These are phyloP conservation scores for Trichoderma orchidacearum DNA, from an alignment of 495 filamentous ascomycete genomes.

Conservation along the genomic window DNA sequence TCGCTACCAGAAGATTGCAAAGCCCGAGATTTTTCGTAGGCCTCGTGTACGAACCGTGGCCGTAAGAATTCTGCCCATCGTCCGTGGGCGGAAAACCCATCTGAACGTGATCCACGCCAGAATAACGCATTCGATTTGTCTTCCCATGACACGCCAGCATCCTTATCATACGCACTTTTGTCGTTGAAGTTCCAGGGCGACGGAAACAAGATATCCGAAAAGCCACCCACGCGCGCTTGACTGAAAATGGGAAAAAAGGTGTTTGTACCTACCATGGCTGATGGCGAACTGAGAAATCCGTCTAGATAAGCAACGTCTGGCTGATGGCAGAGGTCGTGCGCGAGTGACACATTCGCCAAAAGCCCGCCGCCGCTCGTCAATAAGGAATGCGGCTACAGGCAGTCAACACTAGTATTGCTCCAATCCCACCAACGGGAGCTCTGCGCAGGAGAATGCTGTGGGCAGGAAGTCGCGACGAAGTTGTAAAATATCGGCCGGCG, in stretches of 20 bases:
- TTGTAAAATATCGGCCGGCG: not conserved
- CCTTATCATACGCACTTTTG: slow-evolving; percentile 64
- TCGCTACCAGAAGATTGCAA: slow-evolving; percentile 6
- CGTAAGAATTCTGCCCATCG: slow-evolving; percentile 88
- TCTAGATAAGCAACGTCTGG: slow-evolving; percentile 62
- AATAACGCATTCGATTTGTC: slow-evolving; percentile 62
- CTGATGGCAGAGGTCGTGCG: slow-evolving; percentile 72
- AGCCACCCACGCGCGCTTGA: slow-evolving; percentile 83
- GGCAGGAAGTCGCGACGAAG: not conserved
- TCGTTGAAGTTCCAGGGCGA: slow-evolving; percentile 93
- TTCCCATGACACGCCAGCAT: slow-evolving; percentile 56
- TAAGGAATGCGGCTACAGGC: not conserved
- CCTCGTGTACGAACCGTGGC: slow-evolving; percentile 56
- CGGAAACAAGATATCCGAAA: slow-evolving; percentile 84
- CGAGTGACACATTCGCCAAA: not conserved
- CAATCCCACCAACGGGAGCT: not conserved
- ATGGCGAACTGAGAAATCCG: slow-evolving; percentile 90
- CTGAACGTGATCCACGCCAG: slow-evolving; percentile 91
- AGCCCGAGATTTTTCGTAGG: slow-evolving; percentile 56
- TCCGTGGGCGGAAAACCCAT: slow-evolving; percentile 75
- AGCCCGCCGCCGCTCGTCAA: not conserved
- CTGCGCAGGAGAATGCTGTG: not conserved
- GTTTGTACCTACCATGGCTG: slow-evolving; percentile 77
- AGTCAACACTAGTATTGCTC: not conserved
- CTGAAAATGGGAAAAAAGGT: slow-evolving; percentile 88